Conservation (phyloP, 345 rosid genomes). For the Eucalyptus shirleyi region DNA sequence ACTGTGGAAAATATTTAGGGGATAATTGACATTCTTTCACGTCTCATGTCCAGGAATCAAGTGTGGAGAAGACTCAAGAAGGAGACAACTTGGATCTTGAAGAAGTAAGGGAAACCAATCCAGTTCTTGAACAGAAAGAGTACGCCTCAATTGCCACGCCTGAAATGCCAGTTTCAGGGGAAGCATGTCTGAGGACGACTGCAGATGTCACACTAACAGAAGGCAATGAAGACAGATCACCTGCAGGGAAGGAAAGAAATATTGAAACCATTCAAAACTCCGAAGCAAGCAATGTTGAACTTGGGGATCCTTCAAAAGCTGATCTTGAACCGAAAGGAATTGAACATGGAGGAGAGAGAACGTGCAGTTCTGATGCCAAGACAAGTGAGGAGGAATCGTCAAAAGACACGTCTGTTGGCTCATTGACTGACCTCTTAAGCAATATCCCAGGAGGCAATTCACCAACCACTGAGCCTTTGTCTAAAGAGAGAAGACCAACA, state of each 20-base stretch:
- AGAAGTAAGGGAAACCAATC: constrained; percentile 1
- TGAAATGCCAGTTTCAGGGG: constrained; percentile 8
- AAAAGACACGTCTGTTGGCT: constrained; percentile 14
- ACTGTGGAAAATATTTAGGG: background rate
- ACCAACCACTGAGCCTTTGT: background rate
- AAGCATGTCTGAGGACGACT: constrained; percentile 1
- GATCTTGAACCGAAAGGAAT: background rate
- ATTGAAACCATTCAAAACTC: constrained; percentile 3
- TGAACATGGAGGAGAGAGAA: constrained; percentile 2
- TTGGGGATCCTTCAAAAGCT: background rate
- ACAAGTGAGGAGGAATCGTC: constrained; percentile 6
- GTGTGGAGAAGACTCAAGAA: background rate
- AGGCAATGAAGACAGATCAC: constrained; percentile 1
- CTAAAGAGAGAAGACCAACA: constrained; percentile 4
- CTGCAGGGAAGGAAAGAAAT: constrained; percentile 1
- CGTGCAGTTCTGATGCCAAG: background rate
- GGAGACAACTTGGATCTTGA: background rate
- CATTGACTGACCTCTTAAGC: constrained; percentile 34
- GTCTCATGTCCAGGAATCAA: constrained; percentile 18
- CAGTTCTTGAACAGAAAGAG: constrained; percentile 5
- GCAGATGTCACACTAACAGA: background rate
- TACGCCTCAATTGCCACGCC: background rate
- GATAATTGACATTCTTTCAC: background rate
- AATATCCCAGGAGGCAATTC: constrained; percentile 9
- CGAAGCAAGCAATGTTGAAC: constrained; percentile 1